Evolutionary conservation across 2,329 filamentous ascomycete genomes (phyloP), one percentile per base, ranked within the genome.

Genomic region (Helotiales sp.): DNA sequence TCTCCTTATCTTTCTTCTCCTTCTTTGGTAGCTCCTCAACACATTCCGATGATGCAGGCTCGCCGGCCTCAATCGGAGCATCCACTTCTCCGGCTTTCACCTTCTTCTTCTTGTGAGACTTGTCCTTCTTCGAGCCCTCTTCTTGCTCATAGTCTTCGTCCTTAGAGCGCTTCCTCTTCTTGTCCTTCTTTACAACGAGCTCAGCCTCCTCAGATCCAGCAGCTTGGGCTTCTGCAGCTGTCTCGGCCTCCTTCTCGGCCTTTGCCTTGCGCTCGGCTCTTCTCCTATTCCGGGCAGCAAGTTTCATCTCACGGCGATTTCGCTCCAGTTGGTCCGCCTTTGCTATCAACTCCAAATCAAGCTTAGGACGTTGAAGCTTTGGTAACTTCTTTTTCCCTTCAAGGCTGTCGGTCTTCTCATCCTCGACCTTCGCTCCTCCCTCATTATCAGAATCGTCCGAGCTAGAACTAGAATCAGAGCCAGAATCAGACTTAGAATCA

Each of bases 401-500:
- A 25, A 25, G 8, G 17, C 9, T 15, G 12, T 19, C n/a, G 10
- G 42, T 33, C n/a, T 54, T 57, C 30, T 29, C 27, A 30, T 42
- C 31, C 17, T 49, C 27, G 33, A 44, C 54, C 36, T 57, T 24
- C 27, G 46, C n/a, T 7, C 52, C 47, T 4, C 19, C 46, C 27
- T 54, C 31, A 15, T 15, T 31, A 27, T 51, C 48, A 10, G 51
- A 36, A 30, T 33, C 29, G 10, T 58, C 57, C 10, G 44, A 53
- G 44, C 22, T 42, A 0, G 51, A 59, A 24, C 55, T 50, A 2
- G 56, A 58, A 12, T 54, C 49, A 4, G 42, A 50, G 24, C 55
- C 62, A 29, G 53, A 52, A 13, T 57, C 52, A n/a, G 54, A 62
- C 31, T 60, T 57, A 15, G 49, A 56, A 40, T 56, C 53, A 8